These are phyloP conservation scores for Fragaria iinumae DNA, from an alignment of 306 rosid genomes.

Conservation along the genomic window DNA sequence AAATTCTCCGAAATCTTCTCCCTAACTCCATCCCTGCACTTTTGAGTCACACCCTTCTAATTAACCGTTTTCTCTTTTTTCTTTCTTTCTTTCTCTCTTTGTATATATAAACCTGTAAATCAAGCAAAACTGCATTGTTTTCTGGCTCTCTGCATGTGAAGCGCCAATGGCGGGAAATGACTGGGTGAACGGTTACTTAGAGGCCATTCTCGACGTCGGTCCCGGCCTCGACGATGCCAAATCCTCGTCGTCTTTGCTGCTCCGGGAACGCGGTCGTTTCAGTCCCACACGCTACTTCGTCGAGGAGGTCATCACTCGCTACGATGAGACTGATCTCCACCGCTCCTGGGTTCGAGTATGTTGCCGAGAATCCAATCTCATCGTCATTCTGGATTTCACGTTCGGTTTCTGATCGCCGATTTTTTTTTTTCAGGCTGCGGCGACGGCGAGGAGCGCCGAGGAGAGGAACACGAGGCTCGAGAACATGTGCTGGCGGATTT, in stretches of 20 bases:
- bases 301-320: constrained; percentile 62
- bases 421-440: constrained; percentile 44
- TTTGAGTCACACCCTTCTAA: not conserved
- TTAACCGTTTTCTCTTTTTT: not conserved
- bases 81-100: not conserved
- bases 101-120: not conserved
- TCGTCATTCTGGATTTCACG: not conserved
- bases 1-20: not conserved
- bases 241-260: constrained; percentile 47
- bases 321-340: constrained; percentile 63
- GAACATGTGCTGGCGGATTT: constrained; percentile 68
- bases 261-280: constrained; percentile 55
- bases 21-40: not conserved
- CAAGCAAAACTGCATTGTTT: constrained; percentile 10
- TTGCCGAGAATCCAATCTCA: not conserved
- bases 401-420: not conserved
- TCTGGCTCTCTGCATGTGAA: not conserved
- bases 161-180: constrained; percentile 59
- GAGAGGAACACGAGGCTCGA: constrained; percentile 65
- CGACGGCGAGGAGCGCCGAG: constrained; percentile 57
- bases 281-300: constrained; percentile 66
- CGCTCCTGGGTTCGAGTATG: constrained; percentile 58
- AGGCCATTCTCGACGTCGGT: constrained; percentile 62
- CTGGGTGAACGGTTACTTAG: constrained; percentile 59
- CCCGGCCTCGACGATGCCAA: constrained; percentile 52